Conservation (phyloP, 768 basidiomycete species). For the Podaxis rugospora region DNA sequence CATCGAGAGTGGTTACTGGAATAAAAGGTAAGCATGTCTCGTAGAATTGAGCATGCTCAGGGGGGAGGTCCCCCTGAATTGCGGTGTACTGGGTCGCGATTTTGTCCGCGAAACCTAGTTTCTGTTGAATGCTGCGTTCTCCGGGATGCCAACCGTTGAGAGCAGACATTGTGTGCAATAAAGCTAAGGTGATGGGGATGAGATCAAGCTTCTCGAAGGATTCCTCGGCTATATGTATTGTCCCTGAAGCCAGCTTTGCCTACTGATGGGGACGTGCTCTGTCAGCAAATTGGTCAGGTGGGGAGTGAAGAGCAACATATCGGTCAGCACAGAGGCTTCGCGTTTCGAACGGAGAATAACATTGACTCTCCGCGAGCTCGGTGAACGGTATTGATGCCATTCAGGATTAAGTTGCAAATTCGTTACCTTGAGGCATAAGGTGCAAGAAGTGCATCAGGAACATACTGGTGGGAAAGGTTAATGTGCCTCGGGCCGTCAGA, state of each 20-base stretch:
- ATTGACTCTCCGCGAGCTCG: too few relatives aligned
- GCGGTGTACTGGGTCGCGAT: constrained; percentile 22
- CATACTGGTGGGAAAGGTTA: too few relatives aligned
- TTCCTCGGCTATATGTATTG: not conserved
- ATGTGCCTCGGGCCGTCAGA: too few relatives aligned
- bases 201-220: constrained; percentile 31
- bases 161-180: constrained; percentile 16
- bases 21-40: constrained; percentile 47
- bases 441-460: too few relatives aligned
- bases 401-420: too few relatives aligned
- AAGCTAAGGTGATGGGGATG: not conserved
- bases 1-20: constrained; percentile 52
- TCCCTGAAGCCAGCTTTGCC: not conserved
- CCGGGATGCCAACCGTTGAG: constrained; percentile 49
- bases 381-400: too few relatives aligned
- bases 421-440: too few relatives aligned
- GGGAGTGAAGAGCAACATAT: too few relatives aligned
- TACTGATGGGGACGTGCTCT: not conserved
- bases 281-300: not conserved
- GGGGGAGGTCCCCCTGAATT: constrained; percentile 44
- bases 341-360: too few relatives aligned
- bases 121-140: constrained; percentile 45
- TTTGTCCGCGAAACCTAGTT: constrained; percentile 36
- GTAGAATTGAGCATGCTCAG: constrained; percentile 47
- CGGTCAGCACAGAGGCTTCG: too few relatives aligned